phyloP scores from a whole-genome alignment of 2,329 filamentous ascomycete species.

The Paraphaeosphaeria minitans region DNA sequence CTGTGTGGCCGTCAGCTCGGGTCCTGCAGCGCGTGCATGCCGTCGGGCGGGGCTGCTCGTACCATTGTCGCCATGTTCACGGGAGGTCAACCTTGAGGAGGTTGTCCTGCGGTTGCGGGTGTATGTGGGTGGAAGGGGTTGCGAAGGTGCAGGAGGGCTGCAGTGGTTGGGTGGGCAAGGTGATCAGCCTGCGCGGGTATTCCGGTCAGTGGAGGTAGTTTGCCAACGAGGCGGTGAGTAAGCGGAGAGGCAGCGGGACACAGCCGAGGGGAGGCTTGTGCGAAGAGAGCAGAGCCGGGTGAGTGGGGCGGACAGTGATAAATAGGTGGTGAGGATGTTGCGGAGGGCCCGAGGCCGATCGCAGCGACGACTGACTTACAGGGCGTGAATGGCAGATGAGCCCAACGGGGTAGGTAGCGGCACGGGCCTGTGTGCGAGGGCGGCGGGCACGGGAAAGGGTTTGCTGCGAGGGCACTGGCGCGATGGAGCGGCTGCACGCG shows the following conservation, averaged over 20 bases:
- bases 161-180: conserved; percentile 28
- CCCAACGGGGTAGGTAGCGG: conserved; percentile 45
- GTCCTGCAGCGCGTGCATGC: conserved; percentile 19
- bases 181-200: conserved; percentile 43
- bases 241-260: conserved; percentile 33
- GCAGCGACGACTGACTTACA: conserved; percentile 47
- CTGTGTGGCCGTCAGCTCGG: conserved; percentile 56
- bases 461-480: conserved; percentile 22
- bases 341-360: conserved; percentile 30
- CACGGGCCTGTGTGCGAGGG: conserved; percentile 25
- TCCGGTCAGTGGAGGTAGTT: conserved; percentile 49
- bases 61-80: conserved; percentile 68
- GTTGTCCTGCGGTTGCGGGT: conserved; percentile 34
- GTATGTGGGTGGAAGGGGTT: conserved; percentile 26
- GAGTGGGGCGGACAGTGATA: conserved; percentile 20
- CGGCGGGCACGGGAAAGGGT: conserved; percentile 17
- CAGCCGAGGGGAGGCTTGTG: conserved; percentile 28
- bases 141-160: conserved; percentile 20
- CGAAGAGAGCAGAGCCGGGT: conserved; percentile 24
- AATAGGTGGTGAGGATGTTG: conserved; percentile 18
- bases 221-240: conserved; percentile 51
- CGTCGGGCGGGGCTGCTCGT: conserved; percentile 46
- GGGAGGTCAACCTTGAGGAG: conserved; percentile 39
- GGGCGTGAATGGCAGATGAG: conserved; percentile 42
- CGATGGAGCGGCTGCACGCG: conserved; percentile 38